Base-by-base conservation (phyloP, 768 basidiomycete genomes). In the Tylopilus intermedius region DNA sequence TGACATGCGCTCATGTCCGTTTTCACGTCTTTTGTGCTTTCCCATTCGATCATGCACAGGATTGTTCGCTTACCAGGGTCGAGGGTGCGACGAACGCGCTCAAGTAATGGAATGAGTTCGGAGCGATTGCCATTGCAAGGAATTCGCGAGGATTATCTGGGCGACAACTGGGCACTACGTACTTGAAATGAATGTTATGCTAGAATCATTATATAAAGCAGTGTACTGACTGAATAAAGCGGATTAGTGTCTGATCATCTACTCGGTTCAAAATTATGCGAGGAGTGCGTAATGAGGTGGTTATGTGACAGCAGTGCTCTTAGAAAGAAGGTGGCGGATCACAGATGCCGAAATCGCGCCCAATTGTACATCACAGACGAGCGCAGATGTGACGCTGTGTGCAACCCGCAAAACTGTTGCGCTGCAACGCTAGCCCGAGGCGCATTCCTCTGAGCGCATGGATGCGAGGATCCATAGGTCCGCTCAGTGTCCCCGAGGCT, bases 401-500 rank as follows among this genome's bases (percentile, higher is more conserved):
- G 49, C 26, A 30, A 42, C 45, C 48, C 44, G 42, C 40, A 45
- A 32, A 47, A 26, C 30, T 14, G 38, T 38, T 42, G 47, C 46
- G 50, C 54, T 50, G 60, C 49, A 51, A 58, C 42, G 47, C 51
- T 45, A 67, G 64, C 55, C 56, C 59, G 53, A 60, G 39, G 47
- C 5, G 29, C 7, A 44, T 46, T 30, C 11, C 42, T 52, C 51
- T 47, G 48, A 40, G 48, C 33, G 53, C n/a, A 52, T 49, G 62
- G 54, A 33, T 14, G 37, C n/a, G 18, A 22, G 26, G 35, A 29
- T 50, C 41, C 32, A 21, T 48, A 41, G 27, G 52, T 40, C 33
- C n/a, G 58, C 53, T 73, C 61, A 73, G 54, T 61, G 73, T 46
- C 64, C 61, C 56, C 71, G 70, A 33, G 76, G 72, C 51, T 82